Percentiles rank a stretch among this genome's conserved stretches.
These are phyloP conservation scores for Iris macrosiphon DNA, from an alignment of 106 monocot genomes.

Conservation along the genomic window DNA sequence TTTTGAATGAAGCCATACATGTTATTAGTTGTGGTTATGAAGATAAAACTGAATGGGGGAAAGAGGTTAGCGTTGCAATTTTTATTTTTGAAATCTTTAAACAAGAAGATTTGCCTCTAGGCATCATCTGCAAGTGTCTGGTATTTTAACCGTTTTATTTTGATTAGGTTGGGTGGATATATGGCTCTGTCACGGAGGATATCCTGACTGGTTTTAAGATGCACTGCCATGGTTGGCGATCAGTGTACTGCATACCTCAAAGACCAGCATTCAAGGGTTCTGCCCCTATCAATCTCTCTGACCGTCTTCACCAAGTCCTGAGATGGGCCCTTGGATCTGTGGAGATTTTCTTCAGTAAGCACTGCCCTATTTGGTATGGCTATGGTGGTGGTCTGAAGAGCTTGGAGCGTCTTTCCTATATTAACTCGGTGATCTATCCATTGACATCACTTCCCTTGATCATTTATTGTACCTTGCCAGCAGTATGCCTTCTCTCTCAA, in stretches of 20 bases:
- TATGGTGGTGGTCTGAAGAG: slow-evolving; percentile 67
- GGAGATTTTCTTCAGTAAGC: slow-evolving; percentile 73
- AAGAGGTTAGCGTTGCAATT: slow-evolving; percentile 38
- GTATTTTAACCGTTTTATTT: background rate
- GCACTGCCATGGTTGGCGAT: slow-evolving; percentile 89
- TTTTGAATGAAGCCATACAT: slow-evolving; percentile 61
- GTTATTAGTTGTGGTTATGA: slow-evolving; percentile 82
- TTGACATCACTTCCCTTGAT: slow-evolving; percentile 69
- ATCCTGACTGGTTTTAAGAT: slow-evolving; percentile 86
- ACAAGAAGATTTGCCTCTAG: too few relatives aligned
- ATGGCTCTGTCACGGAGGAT: slow-evolving; percentile 81
- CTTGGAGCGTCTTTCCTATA: slow-evolving; percentile 68
- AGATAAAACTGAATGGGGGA: slow-evolving; percentile 87
- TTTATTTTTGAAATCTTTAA: too few relatives aligned
- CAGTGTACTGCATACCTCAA: slow-evolving; percentile 79
- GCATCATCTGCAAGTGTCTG: background rate
- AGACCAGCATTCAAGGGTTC: slow-evolving; percentile 87
- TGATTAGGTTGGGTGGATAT: slow-evolving; percentile 81
- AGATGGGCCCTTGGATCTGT: slow-evolving; percentile 90
- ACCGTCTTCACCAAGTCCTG: slow-evolving; percentile 77
- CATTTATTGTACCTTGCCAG: slow-evolving; percentile 74
- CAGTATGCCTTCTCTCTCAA: slow-evolving; percentile 58
- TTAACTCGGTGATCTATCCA: slow-evolving; percentile 83
- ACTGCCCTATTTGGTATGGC: slow-evolving; percentile 90
- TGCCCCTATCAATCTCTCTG: slow-evolving; percentile 75